Evolutionary conservation across 441 rosid species (phyloP), one percentile per base, ranked within the genome.

Genomic region (Corymbia citriodora): DNA sequence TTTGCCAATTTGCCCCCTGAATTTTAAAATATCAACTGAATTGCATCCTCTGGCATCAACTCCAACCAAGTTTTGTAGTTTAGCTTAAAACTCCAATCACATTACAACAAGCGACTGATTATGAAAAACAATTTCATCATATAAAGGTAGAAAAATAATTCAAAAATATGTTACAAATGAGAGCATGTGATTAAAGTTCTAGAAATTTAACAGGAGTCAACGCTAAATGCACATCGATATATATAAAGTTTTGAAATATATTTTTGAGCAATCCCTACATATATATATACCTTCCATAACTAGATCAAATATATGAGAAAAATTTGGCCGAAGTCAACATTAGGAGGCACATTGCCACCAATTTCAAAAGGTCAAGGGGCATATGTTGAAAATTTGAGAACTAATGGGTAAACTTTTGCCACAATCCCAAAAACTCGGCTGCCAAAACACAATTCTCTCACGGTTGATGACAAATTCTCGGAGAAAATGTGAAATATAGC

Each of bases 121-220:
- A 36, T 74, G 50, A 50, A 74, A 15, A 21, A 10, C 29, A 40
- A 11, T 36, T 21, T 40, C 49, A 2, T 40, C n/a, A 21, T 79
- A 23, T 12, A 79, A 79, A 40, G 17, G 17, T 79, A 23, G n/a
- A 40, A 40, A n/a, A 79, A 79, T 12, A 40, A 12, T 45, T 79
- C 5, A 10, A 79, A 74, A 21, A 79, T 40, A 23, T 40, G 3
- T 40, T 79, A 21, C 3, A 21, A 2, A 2, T 12, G n/a, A 0
- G n/a, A 11, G 52, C 18, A 79, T 11, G 9, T 40, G 52, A 45
- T 21, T 79, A 12, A 45, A 79, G 50, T 21, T 79, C 6, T 9
- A 2, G 0, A 0, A 79, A 79, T 79, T 74, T 40, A 2, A 40
- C 27, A 11, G 3, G 29, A 79, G n/a, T 0, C 10, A 45, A 23